These are phyloP conservation scores for Cystobasidiaceae sp. DNA, from an alignment of 1,284 basidiomycete genomes.

Conservation along the genomic window DNA sequence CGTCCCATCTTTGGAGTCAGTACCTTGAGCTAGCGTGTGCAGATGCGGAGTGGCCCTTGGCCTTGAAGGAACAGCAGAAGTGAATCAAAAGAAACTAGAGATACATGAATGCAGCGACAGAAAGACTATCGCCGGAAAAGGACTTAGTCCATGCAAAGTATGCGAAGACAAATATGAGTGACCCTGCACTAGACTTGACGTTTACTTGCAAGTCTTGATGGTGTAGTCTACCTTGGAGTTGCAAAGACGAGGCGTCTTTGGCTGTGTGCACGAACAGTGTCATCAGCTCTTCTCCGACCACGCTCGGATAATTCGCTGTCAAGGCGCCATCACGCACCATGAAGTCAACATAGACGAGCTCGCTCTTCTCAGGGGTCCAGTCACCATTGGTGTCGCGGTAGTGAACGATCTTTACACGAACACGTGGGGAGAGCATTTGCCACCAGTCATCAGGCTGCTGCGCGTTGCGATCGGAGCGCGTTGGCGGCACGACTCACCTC, in stretches of 20 bases:
- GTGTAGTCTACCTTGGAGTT: slow-evolving; percentile 33
- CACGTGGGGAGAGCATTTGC: not conserved
- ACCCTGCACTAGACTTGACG: not conserved
- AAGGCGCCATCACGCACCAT: too few relatives aligned
- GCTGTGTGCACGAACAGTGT: too few relatives aligned
- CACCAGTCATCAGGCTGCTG: too few relatives aligned
- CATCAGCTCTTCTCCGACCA: slow-evolving; percentile 46
- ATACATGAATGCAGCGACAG: not conserved
- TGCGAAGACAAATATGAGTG: not conserved
- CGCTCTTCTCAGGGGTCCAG: slow-evolving; percentile 46
- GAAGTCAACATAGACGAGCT: slow-evolving; percentile 48
- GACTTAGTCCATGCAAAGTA: not conserved
- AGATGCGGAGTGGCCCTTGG: too few relatives aligned
- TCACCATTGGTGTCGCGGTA: slow-evolving; percentile 48
- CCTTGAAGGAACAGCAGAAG: too few relatives aligned
- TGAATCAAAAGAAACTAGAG: not conserved
- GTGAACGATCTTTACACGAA: slow-evolving; percentile 30
- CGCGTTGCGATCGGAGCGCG: not conserved
- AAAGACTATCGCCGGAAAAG: not conserved
- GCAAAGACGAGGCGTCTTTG: slow-evolving; percentile 26
- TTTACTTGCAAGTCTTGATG: slow-evolving; percentile 46
- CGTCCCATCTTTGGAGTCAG: too few relatives aligned
- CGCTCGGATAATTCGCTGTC: too few relatives aligned
- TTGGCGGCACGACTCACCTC: slow-evolving; percentile 40
- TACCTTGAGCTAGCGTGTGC: too few relatives aligned